Evolutionary conservation across 257 asterid genomes (phyloP).

Genomic region (Solanum piurae): DNA sequence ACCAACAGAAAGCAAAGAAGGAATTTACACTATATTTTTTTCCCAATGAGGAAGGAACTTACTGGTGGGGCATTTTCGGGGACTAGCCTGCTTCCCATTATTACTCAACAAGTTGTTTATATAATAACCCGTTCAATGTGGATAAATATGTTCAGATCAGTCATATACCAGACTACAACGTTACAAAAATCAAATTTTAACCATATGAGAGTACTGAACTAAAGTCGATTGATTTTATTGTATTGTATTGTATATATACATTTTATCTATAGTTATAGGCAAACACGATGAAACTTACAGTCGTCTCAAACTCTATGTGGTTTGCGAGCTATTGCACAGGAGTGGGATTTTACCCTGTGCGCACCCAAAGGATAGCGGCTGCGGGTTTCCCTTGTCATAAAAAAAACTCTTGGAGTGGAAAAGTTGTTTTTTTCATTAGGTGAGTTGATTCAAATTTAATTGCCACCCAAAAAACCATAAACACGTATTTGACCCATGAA

Average conservation of each 20-base stretch:
- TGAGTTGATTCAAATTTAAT: not conserved
- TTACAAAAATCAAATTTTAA: not conserved
- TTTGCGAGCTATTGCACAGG: too few relatives aligned
- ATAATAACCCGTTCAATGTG: not conserved
- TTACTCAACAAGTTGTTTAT: not conserved
- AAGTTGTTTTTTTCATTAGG: not conserved
- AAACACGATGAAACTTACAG: not conserved
- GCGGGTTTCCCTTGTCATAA: too few relatives aligned
- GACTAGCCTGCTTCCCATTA: not conserved
- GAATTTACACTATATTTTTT: not conserved
- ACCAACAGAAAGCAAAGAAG: not conserved
- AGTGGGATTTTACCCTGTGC: too few relatives aligned
- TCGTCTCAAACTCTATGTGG: too few relatives aligned
- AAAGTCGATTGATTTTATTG: not conserved
- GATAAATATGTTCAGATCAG: not conserved
- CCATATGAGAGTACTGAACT: not conserved
- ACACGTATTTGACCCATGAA: not conserved
- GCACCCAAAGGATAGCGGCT: too few relatives aligned
- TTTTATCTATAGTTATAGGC: not conserved
- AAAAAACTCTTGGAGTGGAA: not conserved
- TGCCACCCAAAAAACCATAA: not conserved
- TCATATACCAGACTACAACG: not conserved
- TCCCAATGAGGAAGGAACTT: not conserved
- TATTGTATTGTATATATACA: not conserved
- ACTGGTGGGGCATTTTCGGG: not conserved